Conservation (phyloP, 768 basidiomycete genomes). For the Hericium coralloides region DNA sequence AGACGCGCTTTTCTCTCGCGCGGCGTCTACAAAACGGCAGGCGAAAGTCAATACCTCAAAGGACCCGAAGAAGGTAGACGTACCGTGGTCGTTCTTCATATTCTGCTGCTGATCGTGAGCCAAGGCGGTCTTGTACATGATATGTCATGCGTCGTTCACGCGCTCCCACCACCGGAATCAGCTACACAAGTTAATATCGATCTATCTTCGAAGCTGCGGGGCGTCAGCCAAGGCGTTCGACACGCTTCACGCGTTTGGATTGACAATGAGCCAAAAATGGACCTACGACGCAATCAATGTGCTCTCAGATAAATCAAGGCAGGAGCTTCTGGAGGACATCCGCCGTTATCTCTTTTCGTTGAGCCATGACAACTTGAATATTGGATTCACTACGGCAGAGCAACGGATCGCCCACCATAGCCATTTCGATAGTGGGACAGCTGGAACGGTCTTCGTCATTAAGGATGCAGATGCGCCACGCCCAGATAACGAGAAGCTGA, state of each 20-base stretch:
- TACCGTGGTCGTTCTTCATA: neutral
- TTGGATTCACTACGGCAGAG: neutral
- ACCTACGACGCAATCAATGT: neutral
- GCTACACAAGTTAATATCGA: neutral
- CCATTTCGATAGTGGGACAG: neutral
- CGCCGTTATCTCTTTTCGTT: neutral
- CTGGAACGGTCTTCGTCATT: neutral
- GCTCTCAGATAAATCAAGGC: neutral
- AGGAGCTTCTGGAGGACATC: neutral
- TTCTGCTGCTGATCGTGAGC: neutral
- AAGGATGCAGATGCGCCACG: neutral
- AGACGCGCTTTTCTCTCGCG: neutral
- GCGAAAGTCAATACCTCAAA: neutral
- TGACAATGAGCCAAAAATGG: constrained; percentile 6
- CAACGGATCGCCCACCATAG: neutral
- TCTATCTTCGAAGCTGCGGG: constrained; percentile 1
- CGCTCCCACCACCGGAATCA: neutral
- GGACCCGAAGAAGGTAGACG: neutral
- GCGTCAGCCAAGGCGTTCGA: constrained; percentile 1
- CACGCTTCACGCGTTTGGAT: neutral
- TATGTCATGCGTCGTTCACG: neutral
- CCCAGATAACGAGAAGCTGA: neutral
- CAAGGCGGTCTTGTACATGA: neutral
- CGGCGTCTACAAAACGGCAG: neutral
- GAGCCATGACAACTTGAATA: neutral